These are phyloP conservation scores for Geotrichum restrictum DNA, from an alignment of 1,139 yeast species.

Conservation along the genomic window DNA sequence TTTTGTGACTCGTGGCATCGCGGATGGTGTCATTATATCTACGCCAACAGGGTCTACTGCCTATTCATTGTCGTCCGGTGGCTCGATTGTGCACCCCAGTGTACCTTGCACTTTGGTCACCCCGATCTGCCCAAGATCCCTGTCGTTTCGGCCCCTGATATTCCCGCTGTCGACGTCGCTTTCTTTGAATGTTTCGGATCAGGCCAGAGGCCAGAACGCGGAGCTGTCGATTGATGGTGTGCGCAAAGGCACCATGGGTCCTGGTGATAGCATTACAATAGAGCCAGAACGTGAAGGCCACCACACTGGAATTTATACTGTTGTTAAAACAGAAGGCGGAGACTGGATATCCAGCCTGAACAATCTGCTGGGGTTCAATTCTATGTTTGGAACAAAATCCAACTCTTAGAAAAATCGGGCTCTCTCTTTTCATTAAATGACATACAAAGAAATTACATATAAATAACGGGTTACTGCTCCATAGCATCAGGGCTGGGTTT, in stretches of 20 bases:
- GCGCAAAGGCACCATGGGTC: slow-evolving; percentile 59
- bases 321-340: slow-evolving; percentile 63
- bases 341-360: slow-evolving; percentile 93
- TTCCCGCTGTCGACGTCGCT: slow-evolving; percentile 72
- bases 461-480: slow-evolving; percentile 23
- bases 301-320: slow-evolving; percentile 78
- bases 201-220: slow-evolving; percentile 38
- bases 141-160: slow-evolving; percentile 80
- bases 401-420: background rate
- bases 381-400: slow-evolving; percentile 53
- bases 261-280: slow-evolving; percentile 78
- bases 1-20: slow-evolving; percentile 81
- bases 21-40: slow-evolving; percentile 80
- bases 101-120: slow-evolving; percentile 79
- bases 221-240: slow-evolving; percentile 74
- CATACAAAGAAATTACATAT: slow-evolving; percentile 4
- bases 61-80: slow-evolving; percentile 84
- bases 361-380: slow-evolving; percentile 81
- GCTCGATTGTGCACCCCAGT: slow-evolving; percentile 85
- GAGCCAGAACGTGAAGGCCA: slow-evolving; percentile 32
- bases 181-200: slow-evolving; percentile 51
- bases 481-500: slow-evolving; percentile 25
- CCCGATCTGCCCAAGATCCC: slow-evolving; percentile 90
- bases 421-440: background rate
- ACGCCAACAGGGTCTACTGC: slow-evolving; percentile 98